phyloP scores from a whole-genome alignment of 345 rosid genomes.

The Linum tenue region DNA sequence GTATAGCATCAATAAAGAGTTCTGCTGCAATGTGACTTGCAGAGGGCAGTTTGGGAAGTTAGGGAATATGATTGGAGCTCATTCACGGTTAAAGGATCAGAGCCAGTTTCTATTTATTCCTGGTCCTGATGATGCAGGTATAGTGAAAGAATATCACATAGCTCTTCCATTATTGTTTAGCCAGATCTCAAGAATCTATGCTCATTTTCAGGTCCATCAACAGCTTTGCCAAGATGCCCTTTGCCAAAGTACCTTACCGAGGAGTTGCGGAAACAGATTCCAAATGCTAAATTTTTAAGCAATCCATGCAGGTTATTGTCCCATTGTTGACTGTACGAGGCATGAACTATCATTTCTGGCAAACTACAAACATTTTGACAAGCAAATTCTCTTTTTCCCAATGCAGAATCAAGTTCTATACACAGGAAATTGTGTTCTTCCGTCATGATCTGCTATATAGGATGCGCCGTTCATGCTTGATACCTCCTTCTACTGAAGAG shows the following conservation, averaged over 20 bases:
- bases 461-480: conserved; percentile 88
- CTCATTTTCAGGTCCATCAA: conserved; percentile 62
- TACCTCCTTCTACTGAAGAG: conserved; percentile 78
- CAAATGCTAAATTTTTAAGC: conserved; percentile 74
- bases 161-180: background rate
- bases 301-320: conserved; percentile 87
- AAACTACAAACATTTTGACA: conserved; percentile 6
- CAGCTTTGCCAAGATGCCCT: conserved; percentile 67
- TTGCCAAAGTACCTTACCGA: conserved; percentile 67
- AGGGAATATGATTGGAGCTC: conserved; percentile 65
- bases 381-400: conserved; percentile 10
- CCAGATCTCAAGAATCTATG: background rate
- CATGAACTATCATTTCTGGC: background rate
- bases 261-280: conserved; percentile 58
- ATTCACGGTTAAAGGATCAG: conserved; percentile 62
- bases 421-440: conserved; percentile 87
- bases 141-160: background rate
- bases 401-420: conserved; percentile 74
- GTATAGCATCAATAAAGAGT: conserved; percentile 1
- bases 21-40: conserved; percentile 2
- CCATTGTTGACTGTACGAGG: background rate
- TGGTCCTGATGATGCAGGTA: conserved; percentile 92
- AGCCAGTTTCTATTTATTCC: conserved; percentile 86
- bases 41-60: conserved; percentile 75
- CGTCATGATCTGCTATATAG: conserved; percentile 77